These are phyloP conservation scores for Apiospora pterosperma DNA, from an alignment of 2,329 filamentous ascomycete species.

Conservation along the genomic window DNA sequence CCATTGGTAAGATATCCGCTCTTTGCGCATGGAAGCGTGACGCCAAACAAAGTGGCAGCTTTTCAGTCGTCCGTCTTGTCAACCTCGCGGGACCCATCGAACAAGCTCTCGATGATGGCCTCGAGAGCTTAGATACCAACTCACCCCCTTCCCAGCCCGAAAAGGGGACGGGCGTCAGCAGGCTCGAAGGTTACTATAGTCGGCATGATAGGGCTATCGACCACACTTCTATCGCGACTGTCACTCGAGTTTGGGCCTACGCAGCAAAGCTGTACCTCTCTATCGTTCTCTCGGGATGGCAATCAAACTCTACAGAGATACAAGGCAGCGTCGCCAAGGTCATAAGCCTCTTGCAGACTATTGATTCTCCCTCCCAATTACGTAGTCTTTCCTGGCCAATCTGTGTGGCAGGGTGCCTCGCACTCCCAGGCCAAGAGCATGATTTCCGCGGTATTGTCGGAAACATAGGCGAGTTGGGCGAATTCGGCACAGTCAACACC, in stretches of 20 bases:
- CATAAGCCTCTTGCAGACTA: conserved; percentile 15
- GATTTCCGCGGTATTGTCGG: conserved; percentile 17
- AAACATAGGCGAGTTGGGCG: conserved; percentile 18
- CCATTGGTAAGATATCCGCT: conserved; percentile 50
- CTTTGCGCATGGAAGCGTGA: conserved; percentile 59
- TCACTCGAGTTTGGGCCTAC: conserved; percentile 22
- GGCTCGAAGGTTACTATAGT: conserved; percentile 6
- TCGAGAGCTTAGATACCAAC: conserved; percentile 13
- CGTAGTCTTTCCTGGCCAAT: conserved; percentile 25
- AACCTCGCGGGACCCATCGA: conserved; percentile 15
- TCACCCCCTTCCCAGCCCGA: conserved; percentile 13
- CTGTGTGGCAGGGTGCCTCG: conserved; percentile 23
- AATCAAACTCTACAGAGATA: conserved; percentile 16
- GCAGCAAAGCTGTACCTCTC: conserved; percentile 21
- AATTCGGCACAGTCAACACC: conserved; percentile 21
- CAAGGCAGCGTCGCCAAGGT: conserved; percentile 14
- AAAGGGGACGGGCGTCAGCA: background rate
- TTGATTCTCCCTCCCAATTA: conserved; percentile 17
- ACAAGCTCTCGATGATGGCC: conserved; percentile 9
- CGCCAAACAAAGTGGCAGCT: conserved; percentile 37
- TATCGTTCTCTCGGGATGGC: conserved; percentile 20
- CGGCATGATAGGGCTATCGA: conserved; percentile 8
- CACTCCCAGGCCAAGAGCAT: conserved; percentile 13
- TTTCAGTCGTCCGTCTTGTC: conserved; percentile 34
- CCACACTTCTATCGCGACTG: conserved; percentile 8